These are phyloP conservation scores for Naganishia cerealis DNA, from an alignment of 1,284 basidiomycete genomes.

Conservation along the genomic window DNA sequence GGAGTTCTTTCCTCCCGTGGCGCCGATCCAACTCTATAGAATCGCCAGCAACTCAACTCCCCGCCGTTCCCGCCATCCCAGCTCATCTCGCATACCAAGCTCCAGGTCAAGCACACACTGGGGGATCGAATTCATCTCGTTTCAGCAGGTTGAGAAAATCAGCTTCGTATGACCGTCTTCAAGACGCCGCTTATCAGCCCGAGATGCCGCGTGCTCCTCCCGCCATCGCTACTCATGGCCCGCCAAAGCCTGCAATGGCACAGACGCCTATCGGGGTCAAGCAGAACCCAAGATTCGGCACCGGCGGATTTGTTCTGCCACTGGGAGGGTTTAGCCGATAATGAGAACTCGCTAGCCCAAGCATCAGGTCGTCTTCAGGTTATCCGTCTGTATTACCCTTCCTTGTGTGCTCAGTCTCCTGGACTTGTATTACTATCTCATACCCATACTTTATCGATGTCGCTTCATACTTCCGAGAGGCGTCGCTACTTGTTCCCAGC, in stretches of 20 bases:
- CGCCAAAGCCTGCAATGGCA: conserved; percentile 15
- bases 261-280: conserved; percentile 15
- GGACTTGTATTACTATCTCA: too few relatives aligned
- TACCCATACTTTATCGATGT: too few relatives aligned
- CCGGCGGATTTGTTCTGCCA: conserved; percentile 20
- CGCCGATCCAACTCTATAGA: neutral
- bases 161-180: neutral
- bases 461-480: too few relatives aligned
- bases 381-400: too few relatives aligned
- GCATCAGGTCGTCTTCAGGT: too few relatives aligned
- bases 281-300: conserved; percentile 19
- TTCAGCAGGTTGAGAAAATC: neutral
- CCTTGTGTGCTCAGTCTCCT: too few relatives aligned
- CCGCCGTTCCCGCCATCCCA: conserved; percentile 14
- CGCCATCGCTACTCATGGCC: neutral
- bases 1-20: conserved; percentile 12
- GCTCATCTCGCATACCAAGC: neutral
- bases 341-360: neutral
- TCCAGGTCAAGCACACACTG: neutral
- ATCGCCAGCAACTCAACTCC: neutral
- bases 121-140: neutral
- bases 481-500: too few relatives aligned
- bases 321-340: conserved; percentile 19
- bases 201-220: neutral
- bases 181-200: neutral